Evolutionary conservation across 495 filamentous ascomycete genomes (phyloP), one percentile per base, ranked within the genome.

Genomic region (Bryoglossum gracile): DNA sequence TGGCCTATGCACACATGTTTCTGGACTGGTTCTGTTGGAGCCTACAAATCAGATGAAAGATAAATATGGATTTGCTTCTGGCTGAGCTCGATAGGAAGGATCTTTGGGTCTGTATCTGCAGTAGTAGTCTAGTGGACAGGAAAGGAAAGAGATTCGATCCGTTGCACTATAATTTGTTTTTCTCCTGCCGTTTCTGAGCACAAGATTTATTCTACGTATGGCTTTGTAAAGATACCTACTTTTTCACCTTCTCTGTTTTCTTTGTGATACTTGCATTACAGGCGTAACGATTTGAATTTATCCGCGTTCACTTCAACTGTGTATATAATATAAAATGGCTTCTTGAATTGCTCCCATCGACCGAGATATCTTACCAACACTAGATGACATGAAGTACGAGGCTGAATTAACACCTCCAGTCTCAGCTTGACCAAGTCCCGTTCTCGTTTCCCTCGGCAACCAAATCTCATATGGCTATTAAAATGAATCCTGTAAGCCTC

Each of bases 131-230:
- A 55, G 37, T 46, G 48, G 47, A 55, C 34, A 55, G 37, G 44
- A 55, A 46, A 51, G 40, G 51, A 53, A 59, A 54, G 51, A 55
- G 48, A 46, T 55, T 46, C 21, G 56, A 59, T 59, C 56, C 51
- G 48, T 58, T 58, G 48, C 51, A 58, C 48, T 28, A 13, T 35
- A 21, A 38, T n/a, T 19, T 19, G 26, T 34, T 32, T 41, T 53
- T 21, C 30, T 24, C 11, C 32, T 13, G n/a, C n/a, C n/a, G 48
- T 52, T 34, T 48, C 35, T 46, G 24, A 51, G 48, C 43, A 48
- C 51, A 33, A 28, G 32, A 16, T 47, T 21, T 19, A 13, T 46
- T 46, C 39, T 43, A 33, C 50, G 32, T 48, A 38, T 18, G 43
- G n/a, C n/a, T n/a, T n/a, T n/a, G n/a, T n/a, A n/a, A n/a, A 33